phyloP scores from a whole-genome alignment of 192 early-diverging fungal species.

The Dissophora globulifera region DNA sequence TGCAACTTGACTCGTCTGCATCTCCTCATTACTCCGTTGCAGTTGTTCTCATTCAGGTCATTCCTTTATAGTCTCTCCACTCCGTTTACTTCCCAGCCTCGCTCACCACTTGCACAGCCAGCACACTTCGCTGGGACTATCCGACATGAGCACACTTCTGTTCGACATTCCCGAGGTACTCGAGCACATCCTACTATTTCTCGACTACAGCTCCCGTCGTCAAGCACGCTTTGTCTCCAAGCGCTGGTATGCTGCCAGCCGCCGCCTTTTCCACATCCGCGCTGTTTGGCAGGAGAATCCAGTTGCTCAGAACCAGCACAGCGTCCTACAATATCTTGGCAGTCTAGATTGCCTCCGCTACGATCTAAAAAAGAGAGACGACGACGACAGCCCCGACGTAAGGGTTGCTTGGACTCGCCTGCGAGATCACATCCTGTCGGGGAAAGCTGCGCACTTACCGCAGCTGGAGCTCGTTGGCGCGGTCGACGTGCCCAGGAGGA shows the following conservation, averaged over 20 bases:
- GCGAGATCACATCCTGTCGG: not conserved
- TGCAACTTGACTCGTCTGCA: too few species aligned
- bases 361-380: not conserved
- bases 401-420: conserved; percentile 4
- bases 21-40: too few species aligned
- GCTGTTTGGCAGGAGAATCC: conserved; percentile 6
- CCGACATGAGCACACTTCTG: not conserved
- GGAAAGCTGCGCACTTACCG: not conserved
- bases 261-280: not conserved
- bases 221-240: conserved; percentile 9
- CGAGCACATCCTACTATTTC: not conserved
- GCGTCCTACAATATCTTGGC: not conserved
- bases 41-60: too few species aligned
- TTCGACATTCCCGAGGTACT: not conserved
- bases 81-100: too few species aligned
- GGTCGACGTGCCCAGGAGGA: not conserved
- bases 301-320: not conserved
- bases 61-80: too few species aligned
- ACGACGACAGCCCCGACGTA: conserved; percentile 2
- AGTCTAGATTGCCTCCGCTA: not conserved
- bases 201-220: not conserved
- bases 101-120: too few species aligned
- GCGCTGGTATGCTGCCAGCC: conserved; percentile 8
- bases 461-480: not conserved
- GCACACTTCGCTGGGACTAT: not conserved